Conservation (phyloP, 2,329 filamentous ascomycete species). For the Cladosporium sp. region DNA sequence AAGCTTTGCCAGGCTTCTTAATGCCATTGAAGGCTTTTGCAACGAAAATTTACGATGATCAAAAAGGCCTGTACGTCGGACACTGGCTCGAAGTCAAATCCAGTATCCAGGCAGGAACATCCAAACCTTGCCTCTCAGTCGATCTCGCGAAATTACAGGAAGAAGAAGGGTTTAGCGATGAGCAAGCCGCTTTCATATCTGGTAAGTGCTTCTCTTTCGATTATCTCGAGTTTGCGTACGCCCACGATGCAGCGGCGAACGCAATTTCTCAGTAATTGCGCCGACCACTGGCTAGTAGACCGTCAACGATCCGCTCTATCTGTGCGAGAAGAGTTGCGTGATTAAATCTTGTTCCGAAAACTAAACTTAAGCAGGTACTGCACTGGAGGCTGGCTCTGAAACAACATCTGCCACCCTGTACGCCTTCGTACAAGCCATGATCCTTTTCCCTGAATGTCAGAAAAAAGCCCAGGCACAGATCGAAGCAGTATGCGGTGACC, state of each 20-base stretch:
- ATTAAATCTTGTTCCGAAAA: not conserved
- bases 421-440: slow-evolving; percentile 33
- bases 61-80: slow-evolving; percentile 1
- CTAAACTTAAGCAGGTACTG: slow-evolving; percentile 30
- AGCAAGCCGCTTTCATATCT: slow-evolving; percentile 20
- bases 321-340: not conserved
- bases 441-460: slow-evolving; percentile 54
- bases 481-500: slow-evolving; percentile 23
- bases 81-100: slow-evolving; percentile 14
- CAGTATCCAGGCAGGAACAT: not conserved
- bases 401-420: slow-evolving; percentile 39
- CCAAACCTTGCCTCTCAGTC: slow-evolving; percentile 10
- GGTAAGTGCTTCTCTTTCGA: not conserved
- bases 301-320: too few relatives aligned
- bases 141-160: slow-evolving; percentile 23
- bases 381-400: slow-evolving; percentile 46
- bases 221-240: too few relatives aligned
- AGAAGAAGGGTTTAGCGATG: slow-evolving; percentile 23
- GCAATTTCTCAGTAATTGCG: too few relatives aligned
- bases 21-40: slow-evolving; percentile 22
- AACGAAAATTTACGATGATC: slow-evolving; percentile 13
- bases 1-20: slow-evolving; percentile 44
- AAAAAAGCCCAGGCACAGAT: slow-evolving; percentile 55
- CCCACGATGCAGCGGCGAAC: too few relatives aligned
- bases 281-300: too few relatives aligned